These are phyloP conservation scores for Solanum ahanhuiri DNA, from an alignment of 257 asterid genomes.

Conservation along the genomic window DNA sequence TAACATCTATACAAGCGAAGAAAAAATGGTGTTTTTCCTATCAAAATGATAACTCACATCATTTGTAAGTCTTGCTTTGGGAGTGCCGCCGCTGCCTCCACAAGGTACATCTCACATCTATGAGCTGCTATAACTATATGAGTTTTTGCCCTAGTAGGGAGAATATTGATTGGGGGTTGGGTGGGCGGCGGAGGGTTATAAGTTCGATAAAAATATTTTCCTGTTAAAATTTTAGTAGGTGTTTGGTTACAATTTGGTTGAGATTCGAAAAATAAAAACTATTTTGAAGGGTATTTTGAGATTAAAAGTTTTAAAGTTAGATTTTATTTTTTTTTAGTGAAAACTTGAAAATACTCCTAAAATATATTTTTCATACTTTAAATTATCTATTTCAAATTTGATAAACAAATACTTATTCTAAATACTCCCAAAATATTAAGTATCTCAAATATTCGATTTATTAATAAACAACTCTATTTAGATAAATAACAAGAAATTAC, in stretches of 20 bases:
- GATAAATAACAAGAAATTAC: too few species aligned
- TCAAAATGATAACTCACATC: background rate
- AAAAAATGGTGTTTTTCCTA: too few species aligned
- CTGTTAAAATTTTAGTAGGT: background rate
- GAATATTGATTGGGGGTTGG: background rate
- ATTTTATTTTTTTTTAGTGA: too few species aligned
- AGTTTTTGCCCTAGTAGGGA: background rate
- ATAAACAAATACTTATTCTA: too few species aligned
- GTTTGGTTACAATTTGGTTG: background rate
- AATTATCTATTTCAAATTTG: background rate
- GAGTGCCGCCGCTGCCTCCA: background rate
- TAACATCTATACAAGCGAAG: too few species aligned
- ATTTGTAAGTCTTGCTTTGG: background rate
- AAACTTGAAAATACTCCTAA: too few species aligned
- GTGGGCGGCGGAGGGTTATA: background rate
- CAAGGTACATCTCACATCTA: background rate
- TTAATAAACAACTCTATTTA: too few species aligned
- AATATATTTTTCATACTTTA: background rate
- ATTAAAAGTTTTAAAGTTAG: too few species aligned
- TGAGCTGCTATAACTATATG: background rate
- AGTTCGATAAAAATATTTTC: background rate
- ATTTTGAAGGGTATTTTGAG: background rate
- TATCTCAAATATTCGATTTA: too few species aligned
- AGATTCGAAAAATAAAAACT: background rate
- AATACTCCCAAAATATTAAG: background rate